Percentiles rank a stretch among this genome's conserved stretches.
Conservation (phyloP, 1,284 basidiomycete genomes). For the Ceratobasidium sp. region DNA sequence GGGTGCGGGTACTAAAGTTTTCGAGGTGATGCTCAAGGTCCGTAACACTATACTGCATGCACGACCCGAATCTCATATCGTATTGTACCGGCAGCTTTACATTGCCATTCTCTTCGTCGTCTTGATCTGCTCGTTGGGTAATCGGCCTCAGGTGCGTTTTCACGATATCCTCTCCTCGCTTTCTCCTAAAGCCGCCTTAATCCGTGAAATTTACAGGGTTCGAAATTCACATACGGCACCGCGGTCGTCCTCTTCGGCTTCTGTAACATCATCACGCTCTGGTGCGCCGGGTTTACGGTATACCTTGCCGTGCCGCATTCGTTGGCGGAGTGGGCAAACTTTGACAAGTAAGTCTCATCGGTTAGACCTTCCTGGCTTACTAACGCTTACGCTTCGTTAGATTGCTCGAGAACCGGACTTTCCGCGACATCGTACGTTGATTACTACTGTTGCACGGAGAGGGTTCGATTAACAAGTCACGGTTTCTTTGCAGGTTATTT, state of each 20-base stretch:
- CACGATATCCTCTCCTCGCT: not conserved
- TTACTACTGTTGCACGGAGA: slow-evolving; percentile 41
- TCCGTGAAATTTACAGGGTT: slow-evolving; percentile 64
- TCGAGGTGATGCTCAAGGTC: slow-evolving; percentile 85
- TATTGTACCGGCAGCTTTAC: slow-evolving; percentile 65
- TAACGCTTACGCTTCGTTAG: slow-evolving; percentile 36
- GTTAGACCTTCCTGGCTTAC: slow-evolving; percentile 7
- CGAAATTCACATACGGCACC: slow-evolving; percentile 84
- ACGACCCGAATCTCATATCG: slow-evolving; percentile 50
- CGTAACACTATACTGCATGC: slow-evolving; percentile 49
- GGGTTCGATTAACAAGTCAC: not conserved
- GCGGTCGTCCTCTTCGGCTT: slow-evolving; percentile 80
- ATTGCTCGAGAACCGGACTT: slow-evolving; percentile 75
- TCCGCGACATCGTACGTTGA: slow-evolving; percentile 75
- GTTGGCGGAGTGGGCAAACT: slow-evolving; percentile 76
- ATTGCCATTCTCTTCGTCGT: slow-evolving; percentile 81
- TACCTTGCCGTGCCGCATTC: slow-evolving; percentile 85
- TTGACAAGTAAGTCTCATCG: slow-evolving; percentile 66
- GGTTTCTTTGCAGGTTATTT: slow-evolving; percentile 61
- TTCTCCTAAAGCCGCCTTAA: slow-evolving; percentile 6
- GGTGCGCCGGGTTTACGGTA: slow-evolving; percentile 90
- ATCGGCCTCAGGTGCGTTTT: slow-evolving; percentile 75
- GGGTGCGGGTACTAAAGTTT: slow-evolving; percentile 80
- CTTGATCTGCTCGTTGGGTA: slow-evolving; percentile 85
- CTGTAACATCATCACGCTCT: slow-evolving; percentile 75